Conservation (phyloP, 1,284 basidiomycete genomes). For the Heterobasidion occidentale region DNA sequence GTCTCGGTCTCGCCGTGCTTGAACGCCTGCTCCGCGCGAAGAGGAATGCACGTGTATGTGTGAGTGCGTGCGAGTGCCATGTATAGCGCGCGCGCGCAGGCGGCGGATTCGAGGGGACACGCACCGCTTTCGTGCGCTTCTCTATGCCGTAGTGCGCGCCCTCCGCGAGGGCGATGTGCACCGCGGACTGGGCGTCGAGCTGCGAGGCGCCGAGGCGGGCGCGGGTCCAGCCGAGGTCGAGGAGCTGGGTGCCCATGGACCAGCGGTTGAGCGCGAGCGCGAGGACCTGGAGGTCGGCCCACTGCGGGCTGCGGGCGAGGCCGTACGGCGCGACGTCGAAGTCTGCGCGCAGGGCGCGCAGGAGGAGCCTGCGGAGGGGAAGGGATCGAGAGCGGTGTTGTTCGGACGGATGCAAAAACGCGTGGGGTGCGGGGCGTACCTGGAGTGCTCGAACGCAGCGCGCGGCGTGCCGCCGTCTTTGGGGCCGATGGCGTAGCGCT, state of each 20-base stretch:
- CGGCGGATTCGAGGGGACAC: too few relatives aligned
- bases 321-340: conserved; percentile 14
- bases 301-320: conserved; percentile 13
- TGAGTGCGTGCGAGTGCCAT: background rate
- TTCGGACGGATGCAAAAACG: conserved; percentile 1
- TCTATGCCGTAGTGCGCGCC: background rate
- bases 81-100: too few relatives aligned
- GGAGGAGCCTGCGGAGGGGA: too few relatives aligned
- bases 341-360: conserved; percentile 5
- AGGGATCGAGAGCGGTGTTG: too few relatives aligned
- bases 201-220: conserved; percentile 7
- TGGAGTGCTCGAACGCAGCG: conserved; percentile 24
- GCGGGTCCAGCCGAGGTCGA: conserved; percentile 24
- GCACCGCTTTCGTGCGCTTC: background rate
- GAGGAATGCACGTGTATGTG: too few relatives aligned
- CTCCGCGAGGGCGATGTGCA: background rate
- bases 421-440: conserved; percentile 15
- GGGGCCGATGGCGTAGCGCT: conserved; percentile 12
- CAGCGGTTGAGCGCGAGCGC: conserved; percentile 24
- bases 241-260: conserved; percentile 20
- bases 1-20: conserved; percentile 13
- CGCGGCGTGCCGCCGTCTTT: conserved; percentile 15
- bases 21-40: conserved; percentile 12
- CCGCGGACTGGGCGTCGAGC: background rate
- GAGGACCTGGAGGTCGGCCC: conserved; percentile 14